Evolutionary conservation across 2,329 filamentous ascomycete species (phyloP), one percentile per base, ranked within the genome.

Genomic region (Penicillium occitanis): DNA sequence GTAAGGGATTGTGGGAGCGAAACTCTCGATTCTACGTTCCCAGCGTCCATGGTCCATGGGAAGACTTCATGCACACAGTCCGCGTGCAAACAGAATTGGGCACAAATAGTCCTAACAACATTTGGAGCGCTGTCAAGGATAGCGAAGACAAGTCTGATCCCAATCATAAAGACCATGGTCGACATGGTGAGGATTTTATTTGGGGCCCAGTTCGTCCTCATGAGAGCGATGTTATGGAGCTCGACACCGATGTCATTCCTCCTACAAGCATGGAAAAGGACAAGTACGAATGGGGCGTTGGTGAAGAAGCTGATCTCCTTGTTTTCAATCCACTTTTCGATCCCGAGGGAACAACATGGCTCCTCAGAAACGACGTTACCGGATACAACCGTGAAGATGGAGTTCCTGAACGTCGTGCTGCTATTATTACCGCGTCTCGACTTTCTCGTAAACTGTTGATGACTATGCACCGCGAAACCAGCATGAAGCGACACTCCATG

Each of bases 321-420:
- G 92, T 93, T 0, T 88, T 98, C 68, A 95, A 93, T 74, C 94
- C 94, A 10, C 88, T 98, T 69, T 98, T 94, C 79, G 91, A 98
- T 74, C 93, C 94, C 0, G 89, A 92, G 44, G 88, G 90, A 67
- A 97, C 93, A 0, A 91, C 87, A 0, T 98, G 94, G 94, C 81
- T 90, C 19, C 88, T 94, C 5, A 84, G 85, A 30, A 90, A 94
- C 64, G 91, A 96, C 75, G 92, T 96, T 70, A 96, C 92, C 0
- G 91, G 92, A 6, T 93, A 92, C 77, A 92, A 95, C 78, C 85
- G 84, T 64, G 84, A 85, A 48, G 82, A 84, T 19, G 82, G 83
- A 51, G 83, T 84, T 65, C 85, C 90, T 70, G 84, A 90, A 4
- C 91, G 94, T 7, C 90, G 94, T 28, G 90, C 91, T 48, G 90